A percentile compares a stretch with the other conserved stretches of the same genome.
phyloP scores from a whole-genome alignment of 208 protist species.

The Zelonia costaricensis region DNA sequence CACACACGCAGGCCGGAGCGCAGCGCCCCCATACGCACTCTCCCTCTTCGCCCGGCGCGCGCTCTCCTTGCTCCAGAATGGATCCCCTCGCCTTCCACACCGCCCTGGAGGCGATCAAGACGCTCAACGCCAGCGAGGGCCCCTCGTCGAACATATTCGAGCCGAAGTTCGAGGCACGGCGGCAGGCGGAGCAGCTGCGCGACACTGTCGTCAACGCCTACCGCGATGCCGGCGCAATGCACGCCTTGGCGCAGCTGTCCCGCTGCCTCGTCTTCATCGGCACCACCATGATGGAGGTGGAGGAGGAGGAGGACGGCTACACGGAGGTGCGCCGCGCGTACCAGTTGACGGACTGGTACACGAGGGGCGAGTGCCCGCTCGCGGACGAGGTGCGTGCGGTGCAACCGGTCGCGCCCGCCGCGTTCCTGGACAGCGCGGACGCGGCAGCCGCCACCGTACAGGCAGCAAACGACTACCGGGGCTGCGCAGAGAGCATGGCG shows the following conservation, averaged over 20 bases:
- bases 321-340: slow-evolving; percentile 56
- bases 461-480: slow-evolving; percentile 31
- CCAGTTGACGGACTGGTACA: slow-evolving; percentile 37
- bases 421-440: slow-evolving; percentile 30
- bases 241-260: slow-evolving; percentile 66
- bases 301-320: slow-evolving; percentile 72
- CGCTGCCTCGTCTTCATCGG: slow-evolving; percentile 69
- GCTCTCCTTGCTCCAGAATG: slow-evolving; percentile 33
- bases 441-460: slow-evolving; percentile 3
- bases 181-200: slow-evolving; percentile 58
- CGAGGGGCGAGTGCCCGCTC: slow-evolving; percentile 22
- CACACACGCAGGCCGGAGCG: no score
- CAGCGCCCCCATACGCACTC: neutral
- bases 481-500: slow-evolving; percentile 58
- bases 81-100: slow-evolving; percentile 43
- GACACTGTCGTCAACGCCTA: slow-evolving; percentile 67
- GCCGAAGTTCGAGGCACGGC: slow-evolving; percentile 72
- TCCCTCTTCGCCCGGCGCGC: neutral
- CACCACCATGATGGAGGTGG: slow-evolving; percentile 72
- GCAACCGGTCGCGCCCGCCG: slow-evolving; percentile 35
- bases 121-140: slow-evolving; percentile 60
- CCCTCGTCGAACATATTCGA: slow-evolving; percentile 75
- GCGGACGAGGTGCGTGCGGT: slow-evolving; percentile 18
- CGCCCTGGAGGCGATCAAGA: slow-evolving; percentile 54
- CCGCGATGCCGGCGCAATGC: slow-evolving; percentile 15